These are phyloP conservation scores for Lojkania enalia DNA, from an alignment of 2,329 filamentous ascomycete genomes.

Conservation along the genomic window DNA sequence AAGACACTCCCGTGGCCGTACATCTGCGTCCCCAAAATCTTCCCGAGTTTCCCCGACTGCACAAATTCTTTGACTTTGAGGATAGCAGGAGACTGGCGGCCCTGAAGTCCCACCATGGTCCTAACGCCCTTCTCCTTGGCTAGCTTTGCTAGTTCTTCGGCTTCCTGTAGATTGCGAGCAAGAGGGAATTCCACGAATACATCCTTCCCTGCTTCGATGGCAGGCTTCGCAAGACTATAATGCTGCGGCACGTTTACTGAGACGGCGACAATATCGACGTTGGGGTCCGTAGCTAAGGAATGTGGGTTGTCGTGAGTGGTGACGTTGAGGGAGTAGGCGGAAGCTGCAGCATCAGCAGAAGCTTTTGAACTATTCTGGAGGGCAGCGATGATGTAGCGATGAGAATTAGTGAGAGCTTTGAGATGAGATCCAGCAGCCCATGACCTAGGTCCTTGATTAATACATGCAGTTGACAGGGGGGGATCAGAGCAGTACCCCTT, in stretches of 20 bases:
- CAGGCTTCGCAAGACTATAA: conserved; percentile 45
- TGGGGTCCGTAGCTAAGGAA: conserved; percentile 48
- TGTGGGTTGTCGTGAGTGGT: conserved; percentile 49
- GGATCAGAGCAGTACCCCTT: conserved; percentile 22
- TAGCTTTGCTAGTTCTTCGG: conserved; percentile 46
- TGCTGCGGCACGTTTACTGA: conserved; percentile 47
- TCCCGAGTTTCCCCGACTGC: conserved; percentile 46
- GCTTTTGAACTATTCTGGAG: conserved; percentile 54
- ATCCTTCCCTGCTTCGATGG: conserved; percentile 52
- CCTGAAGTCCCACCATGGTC: conserved; percentile 54
- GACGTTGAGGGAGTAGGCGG: conserved; percentile 40
- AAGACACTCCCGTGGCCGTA: conserved; percentile 30
- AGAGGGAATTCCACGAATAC: conserved; percentile 55
- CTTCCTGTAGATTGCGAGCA: conserved; percentile 41
- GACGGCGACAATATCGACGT: conserved; percentile 53
- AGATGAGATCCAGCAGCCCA: conserved; percentile 48
- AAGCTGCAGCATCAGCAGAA: conserved; percentile 46
- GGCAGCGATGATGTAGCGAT: conserved; percentile 54
- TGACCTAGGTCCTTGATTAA: conserved; percentile 17
- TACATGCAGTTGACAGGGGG: neutral
- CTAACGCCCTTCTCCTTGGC: conserved; percentile 44
- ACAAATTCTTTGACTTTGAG: conserved; percentile 48
- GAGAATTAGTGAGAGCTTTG: conserved; percentile 35
- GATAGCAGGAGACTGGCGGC: conserved; percentile 40
- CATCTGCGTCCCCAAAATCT: conserved; percentile 44